Evolutionary conservation across 106 monocot species (phyloP).

Genomic region (Acanthochlamys bracteata): DNA sequence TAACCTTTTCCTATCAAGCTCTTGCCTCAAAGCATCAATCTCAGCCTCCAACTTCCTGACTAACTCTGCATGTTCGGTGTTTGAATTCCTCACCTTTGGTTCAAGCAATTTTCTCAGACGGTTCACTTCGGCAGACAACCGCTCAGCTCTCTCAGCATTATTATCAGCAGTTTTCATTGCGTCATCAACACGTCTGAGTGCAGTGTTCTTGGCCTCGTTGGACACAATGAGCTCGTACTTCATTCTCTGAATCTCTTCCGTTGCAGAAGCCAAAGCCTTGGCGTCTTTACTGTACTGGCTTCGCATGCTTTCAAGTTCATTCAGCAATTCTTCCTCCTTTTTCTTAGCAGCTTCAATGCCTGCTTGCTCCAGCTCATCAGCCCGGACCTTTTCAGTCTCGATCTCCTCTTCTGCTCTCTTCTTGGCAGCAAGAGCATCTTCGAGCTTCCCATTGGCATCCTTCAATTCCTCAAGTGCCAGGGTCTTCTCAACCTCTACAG

Average conservation of each 20-base stretch:
- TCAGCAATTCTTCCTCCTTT: conserved; percentile 46
- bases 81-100: conserved; percentile 25
- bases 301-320: conserved; percentile 43
- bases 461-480: conserved; percentile 48
- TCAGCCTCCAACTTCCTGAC: conserved; percentile 33
- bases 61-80: conserved; percentile 28
- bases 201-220: conserved; percentile 58
- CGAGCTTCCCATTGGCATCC: conserved; percentile 53
- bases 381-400: conserved; percentile 74
- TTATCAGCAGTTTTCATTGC: conserved; percentile 45
- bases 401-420: conserved; percentile 53
- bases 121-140: conserved; percentile 38
- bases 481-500: conserved; percentile 44
- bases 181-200: conserved; percentile 37
- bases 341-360: conserved; percentile 50
- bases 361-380: conserved; percentile 70
- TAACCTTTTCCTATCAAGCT: conserved; percentile 31
- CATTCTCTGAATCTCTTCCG: conserved; percentile 48
- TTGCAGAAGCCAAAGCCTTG: conserved; percentile 30
- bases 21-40: conserved; percentile 24
- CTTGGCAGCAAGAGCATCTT: conserved; percentile 60
- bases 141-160: conserved; percentile 56
- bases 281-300: conserved; percentile 46
- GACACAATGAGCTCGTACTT: conserved; percentile 49
- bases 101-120: conserved; percentile 50